Evolutionary conservation across 2,329 filamentous ascomycete species (phyloP).

Genomic region (Beauveria rudraprayagi): DNA sequence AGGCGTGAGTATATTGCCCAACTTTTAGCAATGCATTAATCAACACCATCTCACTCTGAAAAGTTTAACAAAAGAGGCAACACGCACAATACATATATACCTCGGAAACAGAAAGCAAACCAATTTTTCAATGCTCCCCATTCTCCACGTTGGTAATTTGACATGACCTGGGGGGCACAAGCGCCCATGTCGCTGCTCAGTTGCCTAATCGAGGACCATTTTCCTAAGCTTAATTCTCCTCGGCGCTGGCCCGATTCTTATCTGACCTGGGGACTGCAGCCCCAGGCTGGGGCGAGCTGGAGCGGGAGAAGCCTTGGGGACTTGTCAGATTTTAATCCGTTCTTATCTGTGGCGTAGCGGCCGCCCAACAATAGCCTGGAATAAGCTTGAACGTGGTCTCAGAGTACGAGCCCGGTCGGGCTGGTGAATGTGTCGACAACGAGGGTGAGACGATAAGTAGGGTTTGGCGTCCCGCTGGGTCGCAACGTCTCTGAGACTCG

Average conservation of each 20-base stretch:
- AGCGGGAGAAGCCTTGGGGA: not conserved
- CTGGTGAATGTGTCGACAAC: not conserved
- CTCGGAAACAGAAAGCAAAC: not conserved
- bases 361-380: not conserved
- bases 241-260: not conserved
- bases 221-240: not conserved
- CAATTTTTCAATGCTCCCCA: not conserved
- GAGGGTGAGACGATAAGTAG: not conserved
- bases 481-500: too few species aligned
- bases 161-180: not conserved
- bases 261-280: not conserved
- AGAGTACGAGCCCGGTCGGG: not conserved
- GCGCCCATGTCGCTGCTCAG: not conserved
- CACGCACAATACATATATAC: not conserved
- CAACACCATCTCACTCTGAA: not conserved
- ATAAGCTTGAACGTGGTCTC: not conserved
- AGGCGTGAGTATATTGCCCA: not conserved
- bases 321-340: conserved; percentile 1
- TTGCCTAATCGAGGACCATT: not conserved
- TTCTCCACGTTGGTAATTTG: conserved; percentile 1
- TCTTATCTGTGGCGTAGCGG: not conserved
- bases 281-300: not conserved
- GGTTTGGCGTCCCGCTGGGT: not conserved
- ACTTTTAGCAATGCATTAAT: not conserved
- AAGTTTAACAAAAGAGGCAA: not conserved